Base-by-base conservation (phyloP, 805 yeast genomes). In the Metschnikowia kunwiensis region DNA sequence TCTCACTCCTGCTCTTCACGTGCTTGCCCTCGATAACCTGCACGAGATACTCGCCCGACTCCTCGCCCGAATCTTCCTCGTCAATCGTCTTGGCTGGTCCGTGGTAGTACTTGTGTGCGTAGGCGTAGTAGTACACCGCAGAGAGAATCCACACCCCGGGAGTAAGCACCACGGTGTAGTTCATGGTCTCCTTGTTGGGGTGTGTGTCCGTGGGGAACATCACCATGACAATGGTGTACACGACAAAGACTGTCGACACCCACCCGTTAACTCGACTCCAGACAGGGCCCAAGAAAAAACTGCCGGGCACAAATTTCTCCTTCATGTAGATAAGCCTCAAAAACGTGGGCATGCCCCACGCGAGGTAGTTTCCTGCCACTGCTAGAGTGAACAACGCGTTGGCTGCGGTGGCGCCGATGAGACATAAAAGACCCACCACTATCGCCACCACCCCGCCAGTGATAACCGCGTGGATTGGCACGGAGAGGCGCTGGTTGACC, bases 311-410 rank as follows among this genome's bases (percentile, higher is more conserved):
- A 49, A 80, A 79, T 30, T 74, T 61, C 9, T 61, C 58, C 36
- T 62, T 62, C 24, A 79, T 80, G 24, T 63, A 63, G 32, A 76
- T 60, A 29, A 52, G 34, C 35, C 76, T 65, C 38, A 78, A 16
- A 69, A 54, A 27, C 15, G 78, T 72, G 15, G 88, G 87, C 29
- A 69, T 63, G 34, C 75, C 66, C 84, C 86, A 77, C 3, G 85
- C 77, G 18, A 80, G 58, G 47, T 74, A 72, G 53, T 79, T 77
- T 38, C 85, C 81, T 7, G 82, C 74, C 42, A 79, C 73, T 22
- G 74, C 75, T 26, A 82, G 63, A 1, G 84, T 74, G 61, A 82
- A 82, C 30, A 82, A 64, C n/a, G 88, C 87, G 39, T 63, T 66
- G 2, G 86, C 77, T 15, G 87, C 86, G 4, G 78, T 67, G 2